Base-by-base conservation (phyloP, 2,329 filamentous ascomycete species). In the Epicoccum nigrum region DNA sequence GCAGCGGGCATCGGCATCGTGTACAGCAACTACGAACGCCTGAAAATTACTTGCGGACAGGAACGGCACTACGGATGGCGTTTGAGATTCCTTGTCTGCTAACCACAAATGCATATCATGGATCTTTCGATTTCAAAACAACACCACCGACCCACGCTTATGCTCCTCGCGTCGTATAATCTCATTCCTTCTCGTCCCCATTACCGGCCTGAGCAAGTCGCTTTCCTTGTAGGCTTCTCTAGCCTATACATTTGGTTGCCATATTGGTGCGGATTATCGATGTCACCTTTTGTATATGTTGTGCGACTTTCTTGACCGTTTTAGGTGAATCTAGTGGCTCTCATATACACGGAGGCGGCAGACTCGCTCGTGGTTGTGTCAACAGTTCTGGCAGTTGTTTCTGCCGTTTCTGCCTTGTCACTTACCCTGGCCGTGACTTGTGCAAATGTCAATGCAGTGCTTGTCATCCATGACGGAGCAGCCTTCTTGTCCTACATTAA, bases 81-180 rank as follows among this genome's bases (percentile, higher is more conserved):
- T 73, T 72, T 67, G 60, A 72, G 68, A 69, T 67, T 64, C 60
- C 61, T 68, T 64, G 64, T 68, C 62, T 69, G 61, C 68, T 71
- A 65, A 71, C 65, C 69, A 68, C 65, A 64, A 68, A 72, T 72
- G 70, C 70, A 73, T 72, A 71, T 69, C 67, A 72, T 70, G 68
- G 68, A 68, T 65, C 65, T 70, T 65, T 67, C 53, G 58, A 65
- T 62, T 65, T 45, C 33, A 42, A 54, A 44, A 54, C 34, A 57
- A 46, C 42, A 28, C 44, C 38, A 47, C 32, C 43, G 30, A 39
- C 27, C 28, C 49, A 44, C 38, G 16, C 37, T 6, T 43, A 20
- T 39, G 27, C 12, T 33, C 23, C 31, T 16, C 35, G 28, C 28
- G 15, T 33, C 44, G 30, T 34, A 39, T 13, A 25, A 20, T 16